Percentiles rank a stretch among this genome's conserved stretches.
Evolutionary conservation across 1,284 basidiomycete genomes (phyloP).

Genomic region (Tremellales sp.): DNA sequence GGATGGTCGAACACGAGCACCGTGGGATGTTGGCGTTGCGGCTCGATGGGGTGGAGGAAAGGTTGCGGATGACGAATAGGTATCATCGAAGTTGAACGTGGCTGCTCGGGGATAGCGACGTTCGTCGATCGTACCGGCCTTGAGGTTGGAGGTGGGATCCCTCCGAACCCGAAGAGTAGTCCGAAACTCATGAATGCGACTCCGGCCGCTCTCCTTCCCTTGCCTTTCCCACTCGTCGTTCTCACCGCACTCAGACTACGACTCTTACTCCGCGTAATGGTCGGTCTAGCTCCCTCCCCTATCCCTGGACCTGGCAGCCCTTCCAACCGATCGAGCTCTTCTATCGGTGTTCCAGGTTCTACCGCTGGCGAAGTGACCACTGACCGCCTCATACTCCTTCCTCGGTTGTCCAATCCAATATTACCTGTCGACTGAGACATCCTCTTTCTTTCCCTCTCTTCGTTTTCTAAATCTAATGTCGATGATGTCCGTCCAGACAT

Average conservation of each 20-base stretch:
- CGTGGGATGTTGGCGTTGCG: background rate
- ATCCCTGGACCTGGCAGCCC: slow-evolving; percentile 10
- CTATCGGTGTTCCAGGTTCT: background rate
- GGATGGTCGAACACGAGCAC: slow-evolving; percentile 2
- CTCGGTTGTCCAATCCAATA: slow-evolving; percentile 6
- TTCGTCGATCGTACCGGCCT: no score
- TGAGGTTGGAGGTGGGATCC: background rate
- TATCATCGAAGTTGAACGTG: no score
- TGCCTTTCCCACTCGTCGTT: slow-evolving; percentile 20
- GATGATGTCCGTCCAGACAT: slow-evolving; percentile 14
- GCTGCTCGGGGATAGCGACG: background rate
- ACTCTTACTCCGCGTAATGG: slow-evolving; percentile 22
- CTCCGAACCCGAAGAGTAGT: slow-evolving; percentile 18
- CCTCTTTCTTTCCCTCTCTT: slow-evolving; percentile 2
- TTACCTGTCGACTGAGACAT: slow-evolving; percentile 10
- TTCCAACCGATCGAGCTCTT: slow-evolving; percentile 2
- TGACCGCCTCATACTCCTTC: slow-evolving; percentile 1
- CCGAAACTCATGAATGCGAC: slow-evolving; percentile 48
- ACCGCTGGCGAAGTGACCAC: no score
- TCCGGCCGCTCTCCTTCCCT: slow-evolving; percentile 36
- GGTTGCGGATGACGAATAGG: background rate
- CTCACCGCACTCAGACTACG: slow-evolving; percentile 33
- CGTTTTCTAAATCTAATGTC: background rate
- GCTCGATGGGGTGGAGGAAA: background rate
- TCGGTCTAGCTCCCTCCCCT: background rate